Evolutionary conservation across 352 stramenopile genomes (phyloP).

Genomic region (Phytophthora megakarya): DNA sequence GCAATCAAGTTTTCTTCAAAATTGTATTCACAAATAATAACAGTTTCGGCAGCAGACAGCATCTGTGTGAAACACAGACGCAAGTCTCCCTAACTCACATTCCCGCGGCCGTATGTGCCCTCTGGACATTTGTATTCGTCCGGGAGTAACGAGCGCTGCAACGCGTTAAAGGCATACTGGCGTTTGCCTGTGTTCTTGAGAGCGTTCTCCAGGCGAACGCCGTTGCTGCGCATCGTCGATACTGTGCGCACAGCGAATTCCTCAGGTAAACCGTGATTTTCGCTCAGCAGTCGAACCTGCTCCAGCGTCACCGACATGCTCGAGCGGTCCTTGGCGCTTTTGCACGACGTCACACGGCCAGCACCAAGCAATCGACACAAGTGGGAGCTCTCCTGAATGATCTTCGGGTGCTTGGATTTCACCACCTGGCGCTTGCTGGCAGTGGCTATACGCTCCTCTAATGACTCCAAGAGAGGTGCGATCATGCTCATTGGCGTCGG

Average conservation of each 20-base stretch:
- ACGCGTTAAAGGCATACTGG: conserved; percentile 75
- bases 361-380: conserved; percentile 86
- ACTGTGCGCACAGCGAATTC: conserved; percentile 68
- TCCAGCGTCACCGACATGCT: conserved; percentile 96
- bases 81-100: conserved; percentile 55
- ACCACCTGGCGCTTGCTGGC: conserved; percentile 70
- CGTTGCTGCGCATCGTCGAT: conserved; percentile 79
- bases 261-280: conserved; percentile 62
- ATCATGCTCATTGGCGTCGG: conserved; percentile 51
- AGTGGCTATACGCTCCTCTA: conserved; percentile 57
- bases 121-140: conserved; percentile 83
- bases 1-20: conserved; percentile 25
- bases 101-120: conserved; percentile 79
- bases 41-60: conserved; percentile 16
- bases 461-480: conserved; percentile 43
- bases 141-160: conserved; percentile 76
- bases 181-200: conserved; percentile 83
- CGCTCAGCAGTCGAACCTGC: conserved; percentile 71
- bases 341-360: conserved; percentile 93
- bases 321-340: conserved; percentile 96
- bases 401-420: conserved; percentile 79
- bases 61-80: conserved; percentile 11
- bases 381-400: conserved; percentile 69
- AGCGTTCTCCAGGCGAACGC: conserved; percentile 68
- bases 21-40: conserved; percentile 45